Conservation (phyloP, 1,284 basidiomycete genomes). For the Cryptococcus deneoformans region DNA sequence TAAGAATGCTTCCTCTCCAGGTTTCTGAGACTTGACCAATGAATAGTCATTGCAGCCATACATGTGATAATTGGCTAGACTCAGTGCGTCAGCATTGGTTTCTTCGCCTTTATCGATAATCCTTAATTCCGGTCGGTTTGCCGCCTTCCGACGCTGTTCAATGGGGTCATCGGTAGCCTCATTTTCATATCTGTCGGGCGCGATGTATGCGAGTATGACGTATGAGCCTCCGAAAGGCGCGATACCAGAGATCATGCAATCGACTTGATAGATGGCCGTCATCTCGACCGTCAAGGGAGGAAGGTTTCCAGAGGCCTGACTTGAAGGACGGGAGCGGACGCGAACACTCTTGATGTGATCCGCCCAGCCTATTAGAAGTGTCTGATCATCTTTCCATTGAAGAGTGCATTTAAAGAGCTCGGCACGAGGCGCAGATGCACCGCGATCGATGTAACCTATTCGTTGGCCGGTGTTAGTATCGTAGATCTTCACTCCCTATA, state of each 20-base stretch:
- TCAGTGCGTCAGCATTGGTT: constrained; percentile 78
- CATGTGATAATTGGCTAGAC: constrained; percentile 70
- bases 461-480: constrained; percentile 75
- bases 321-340: constrained; percentile 57
- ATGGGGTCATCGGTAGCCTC: constrained; percentile 69
- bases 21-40: constrained; percentile 53
- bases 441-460: constrained; percentile 84
- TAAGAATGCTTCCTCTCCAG: constrained; percentile 56
- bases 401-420: constrained; percentile 92
- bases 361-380: constrained; percentile 91
- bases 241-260: constrained; percentile 93
- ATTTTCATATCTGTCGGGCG: constrained; percentile 51
- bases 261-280: constrained; percentile 86
- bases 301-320: constrained; percentile 47
- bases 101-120: constrained; percentile 93
- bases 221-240: constrained; percentile 72
- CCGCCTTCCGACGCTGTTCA: constrained; percentile 72
- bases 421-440: constrained; percentile 74
- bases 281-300: constrained; percentile 64
- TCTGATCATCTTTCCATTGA: constrained; percentile 86
- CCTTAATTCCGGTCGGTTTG: constrained; percentile 86
- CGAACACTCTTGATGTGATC: constrained; percentile 90
- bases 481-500: constrained; percentile 88
- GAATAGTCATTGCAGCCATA: constrained; percentile 94
- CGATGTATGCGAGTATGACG: constrained; percentile 74